These are phyloP conservation scores for Entonaema liquescens DNA, from an alignment of 495 filamentous ascomycete genomes.

Conservation along the genomic window DNA sequence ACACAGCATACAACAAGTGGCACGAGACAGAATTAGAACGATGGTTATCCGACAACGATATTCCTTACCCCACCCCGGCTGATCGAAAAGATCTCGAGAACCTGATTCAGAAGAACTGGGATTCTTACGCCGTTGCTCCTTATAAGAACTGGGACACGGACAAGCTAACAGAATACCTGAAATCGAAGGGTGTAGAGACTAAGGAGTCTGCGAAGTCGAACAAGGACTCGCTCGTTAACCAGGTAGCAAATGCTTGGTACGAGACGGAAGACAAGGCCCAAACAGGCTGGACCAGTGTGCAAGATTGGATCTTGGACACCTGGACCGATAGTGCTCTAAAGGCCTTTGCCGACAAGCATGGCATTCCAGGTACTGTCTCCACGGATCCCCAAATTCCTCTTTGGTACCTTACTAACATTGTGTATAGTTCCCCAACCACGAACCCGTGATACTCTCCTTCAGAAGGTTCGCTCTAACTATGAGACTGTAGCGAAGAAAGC, in stretches of 20 bases:
- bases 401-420: not conserved
- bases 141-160: constrained; percentile 76
- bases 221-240: constrained; percentile 71
- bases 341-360: constrained; percentile 87
- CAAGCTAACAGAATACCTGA: constrained; percentile 71
- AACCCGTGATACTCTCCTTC: constrained; percentile 82
- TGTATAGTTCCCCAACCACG: constrained; percentile 75
- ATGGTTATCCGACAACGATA: constrained; percentile 93
- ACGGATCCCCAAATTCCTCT: not conserved
- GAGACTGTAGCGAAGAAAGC: constrained; percentile 82
- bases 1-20: constrained; percentile 95
- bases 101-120: constrained; percentile 89
- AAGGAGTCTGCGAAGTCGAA: constrained; percentile 68
- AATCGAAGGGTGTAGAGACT: constrained; percentile 71
- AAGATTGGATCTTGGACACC: constrained; percentile 94
- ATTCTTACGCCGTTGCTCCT: constrained; percentile 68
- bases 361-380: constrained; percentile 69
- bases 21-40: constrained; percentile 97
- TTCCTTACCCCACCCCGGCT: constrained; percentile 84
- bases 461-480: constrained; percentile 81
- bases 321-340: constrained; percentile 80
- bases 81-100: constrained; percentile 87
- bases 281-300: constrained; percentile 72
- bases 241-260: constrained; percentile 76
- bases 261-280: constrained; percentile 77